phyloP scores from a whole-genome alignment of 176 grass and related monocot species.

The Oryza glumipatula region DNA sequence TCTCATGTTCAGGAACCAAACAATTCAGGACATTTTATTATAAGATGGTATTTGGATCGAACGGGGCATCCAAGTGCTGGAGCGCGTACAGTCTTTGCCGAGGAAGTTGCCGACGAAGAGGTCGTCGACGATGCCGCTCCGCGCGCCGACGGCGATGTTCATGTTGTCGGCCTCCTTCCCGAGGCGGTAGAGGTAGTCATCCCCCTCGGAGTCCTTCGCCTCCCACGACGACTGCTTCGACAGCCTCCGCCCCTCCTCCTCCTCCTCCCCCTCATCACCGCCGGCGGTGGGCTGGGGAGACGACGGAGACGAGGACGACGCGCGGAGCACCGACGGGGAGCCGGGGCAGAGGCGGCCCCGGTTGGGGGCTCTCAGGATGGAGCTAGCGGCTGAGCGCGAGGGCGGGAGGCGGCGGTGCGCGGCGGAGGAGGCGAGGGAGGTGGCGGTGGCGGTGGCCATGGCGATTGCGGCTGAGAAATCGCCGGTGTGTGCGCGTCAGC shows the following conservation, averaged over 20 bases:
- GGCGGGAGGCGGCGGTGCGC: not conserved
- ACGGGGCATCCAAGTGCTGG: not conserved
- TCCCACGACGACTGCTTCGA: slow-evolving; percentile 89
- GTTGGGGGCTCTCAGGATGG: not conserved
- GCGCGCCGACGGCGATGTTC: slow-evolving; percentile 81
- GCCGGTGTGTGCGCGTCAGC: slow-evolving; percentile 18
- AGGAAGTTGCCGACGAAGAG: slow-evolving; percentile 91
- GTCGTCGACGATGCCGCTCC: slow-evolving; percentile 70
- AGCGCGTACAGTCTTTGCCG: slow-evolving; percentile 67
- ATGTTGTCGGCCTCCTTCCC: slow-evolving; percentile 90
- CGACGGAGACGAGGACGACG: not conserved
- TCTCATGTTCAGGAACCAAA: not conserved
- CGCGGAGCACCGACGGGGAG: slow-evolving; percentile 29
- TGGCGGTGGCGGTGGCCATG: slow-evolving; percentile 42
- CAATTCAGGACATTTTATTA: not conserved
- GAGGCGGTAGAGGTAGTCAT: slow-evolving; percentile 90
- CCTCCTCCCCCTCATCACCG: slow-evolving; percentile 31
- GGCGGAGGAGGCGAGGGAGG: slow-evolving; percentile 41
- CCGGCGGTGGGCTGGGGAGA: slow-evolving; percentile 40
- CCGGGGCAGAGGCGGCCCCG: not conserved
- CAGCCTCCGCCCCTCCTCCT: not conserved
- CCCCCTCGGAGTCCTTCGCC: slow-evolving; percentile 57
- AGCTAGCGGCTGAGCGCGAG: not conserved
- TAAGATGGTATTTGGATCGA: not conserved
- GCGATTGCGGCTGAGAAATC: not conserved